Percentiles rank a stretch among this genome's conserved stretches.
These are phyloP conservation scores for Amanita thiersii DNA, from an alignment of 768 basidiomycete genomes.

Conservation along the genomic window DNA sequence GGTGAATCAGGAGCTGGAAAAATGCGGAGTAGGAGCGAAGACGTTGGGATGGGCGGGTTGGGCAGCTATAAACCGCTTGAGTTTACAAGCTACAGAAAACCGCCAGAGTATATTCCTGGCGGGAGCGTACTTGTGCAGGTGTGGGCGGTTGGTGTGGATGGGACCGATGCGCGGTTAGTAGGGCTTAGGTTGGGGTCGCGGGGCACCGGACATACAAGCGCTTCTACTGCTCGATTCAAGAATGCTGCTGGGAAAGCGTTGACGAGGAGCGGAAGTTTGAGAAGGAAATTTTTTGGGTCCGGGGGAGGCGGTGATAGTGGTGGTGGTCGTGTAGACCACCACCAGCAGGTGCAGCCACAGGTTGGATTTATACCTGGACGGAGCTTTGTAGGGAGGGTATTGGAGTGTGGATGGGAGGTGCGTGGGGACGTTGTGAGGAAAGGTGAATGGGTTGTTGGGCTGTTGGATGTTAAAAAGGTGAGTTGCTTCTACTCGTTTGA, in stretches of 20 bases:
- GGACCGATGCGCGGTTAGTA: constrained; percentile 61
- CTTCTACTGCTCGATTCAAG: constrained; percentile 4
- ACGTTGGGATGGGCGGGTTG: constrained; percentile 14
- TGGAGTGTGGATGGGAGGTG: constrained; percentile 81
- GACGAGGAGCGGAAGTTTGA: constrained; percentile 13
- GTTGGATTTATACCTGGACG: constrained; percentile 82
- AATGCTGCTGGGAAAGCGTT: constrained; percentile 6
- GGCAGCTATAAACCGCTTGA: constrained; percentile 31
- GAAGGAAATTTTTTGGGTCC: constrained; percentile 6
- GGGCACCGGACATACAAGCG: too few species aligned
- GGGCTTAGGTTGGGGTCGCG: constrained; percentile 32
- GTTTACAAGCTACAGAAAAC: constrained; percentile 64
- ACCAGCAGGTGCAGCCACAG: constrained; percentile 17
- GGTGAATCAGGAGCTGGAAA: constrained; percentile 15
- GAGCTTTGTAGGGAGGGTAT: constrained; percentile 75
- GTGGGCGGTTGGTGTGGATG: constrained; percentile 82
- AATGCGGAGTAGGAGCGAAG: constrained; percentile 7
- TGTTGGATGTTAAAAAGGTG: constrained; percentile 77
- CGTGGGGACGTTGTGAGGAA: constrained; percentile 54
- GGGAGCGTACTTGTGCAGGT: constrained; percentile 77
- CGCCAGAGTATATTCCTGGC: constrained; percentile 66
- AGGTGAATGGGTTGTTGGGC: constrained; percentile 84
- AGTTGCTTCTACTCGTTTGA: constrained; percentile 15
- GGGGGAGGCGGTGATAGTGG: constrained; percentile 6
- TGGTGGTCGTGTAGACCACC: constrained; percentile 1